These are phyloP conservation scores for Zopfia rhizophila DNA, from an alignment of 2,329 filamentous ascomycete genomes.

Conservation along the genomic window DNA sequence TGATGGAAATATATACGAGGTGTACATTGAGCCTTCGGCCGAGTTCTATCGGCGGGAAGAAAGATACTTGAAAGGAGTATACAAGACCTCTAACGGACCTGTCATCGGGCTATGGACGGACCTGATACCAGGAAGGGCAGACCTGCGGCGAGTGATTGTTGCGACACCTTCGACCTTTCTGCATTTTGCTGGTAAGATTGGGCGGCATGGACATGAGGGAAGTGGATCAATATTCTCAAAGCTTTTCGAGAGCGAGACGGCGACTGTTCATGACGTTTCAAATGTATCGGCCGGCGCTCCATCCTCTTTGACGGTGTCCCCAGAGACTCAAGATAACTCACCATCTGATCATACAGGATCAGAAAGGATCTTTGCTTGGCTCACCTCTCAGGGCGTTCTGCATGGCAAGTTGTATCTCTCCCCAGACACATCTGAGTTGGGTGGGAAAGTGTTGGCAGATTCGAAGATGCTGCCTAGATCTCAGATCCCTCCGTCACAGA, in stretches of 20 bases:
- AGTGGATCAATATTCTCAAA: slow-evolving; percentile 86
- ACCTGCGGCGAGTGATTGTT: slow-evolving; percentile 80
- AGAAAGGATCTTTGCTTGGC: slow-evolving; percentile 88
- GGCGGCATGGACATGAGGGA: slow-evolving; percentile 77
- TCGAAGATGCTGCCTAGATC: slow-evolving; percentile 80
- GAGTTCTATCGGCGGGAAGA: slow-evolving; percentile 97
- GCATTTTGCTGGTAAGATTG: slow-evolving; percentile 82
- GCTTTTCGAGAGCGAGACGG: slow-evolving; percentile 88
- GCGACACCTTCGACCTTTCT: slow-evolving; percentile 81
- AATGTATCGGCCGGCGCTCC: slow-evolving; percentile 67
- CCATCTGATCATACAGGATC: slow-evolving; percentile 64
- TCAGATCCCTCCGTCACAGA: slow-evolving; percentile 76
- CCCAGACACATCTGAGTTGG: slow-evolving; percentile 71
- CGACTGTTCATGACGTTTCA: slow-evolving; percentile 77
- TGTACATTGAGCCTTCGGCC: slow-evolving; percentile 90
- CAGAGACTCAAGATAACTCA: slow-evolving; percentile 68
- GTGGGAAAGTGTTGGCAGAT: slow-evolving; percentile 78
- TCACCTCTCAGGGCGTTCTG: slow-evolving; percentile 85
- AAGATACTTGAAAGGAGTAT: slow-evolving; percentile 85
- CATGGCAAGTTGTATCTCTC: slow-evolving; percentile 80
- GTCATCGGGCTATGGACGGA: slow-evolving; percentile 90
- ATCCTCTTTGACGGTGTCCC: slow-evolving; percentile 79
- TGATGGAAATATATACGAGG: slow-evolving; percentile 96
- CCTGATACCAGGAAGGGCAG: slow-evolving; percentile 71
- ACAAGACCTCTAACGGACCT: slow-evolving; percentile 82